A percentile compares a stretch with the other conserved stretches of the same genome.
Conservation (phyloP, 495 filamentous ascomycete species). For the Lineolata rhizophorae region DNA sequence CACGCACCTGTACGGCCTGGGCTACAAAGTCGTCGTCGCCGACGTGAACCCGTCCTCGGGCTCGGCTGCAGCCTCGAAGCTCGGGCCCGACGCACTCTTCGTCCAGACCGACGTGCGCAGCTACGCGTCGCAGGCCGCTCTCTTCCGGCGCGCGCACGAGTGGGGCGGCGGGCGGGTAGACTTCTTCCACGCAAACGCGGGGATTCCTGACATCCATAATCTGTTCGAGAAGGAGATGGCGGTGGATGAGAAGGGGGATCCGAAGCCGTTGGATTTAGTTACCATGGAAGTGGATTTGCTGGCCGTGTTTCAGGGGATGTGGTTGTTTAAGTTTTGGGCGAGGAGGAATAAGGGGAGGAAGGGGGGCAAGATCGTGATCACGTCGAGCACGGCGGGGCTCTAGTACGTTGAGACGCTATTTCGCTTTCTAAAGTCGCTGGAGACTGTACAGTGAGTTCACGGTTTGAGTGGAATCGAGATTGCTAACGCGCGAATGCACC, state of each 20-base stretch:
- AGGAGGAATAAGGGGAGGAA: too few species aligned
- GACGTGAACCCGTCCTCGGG: slow-evolving; percentile 20
- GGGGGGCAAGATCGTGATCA: too few species aligned
- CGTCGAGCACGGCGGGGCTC: too few species aligned
- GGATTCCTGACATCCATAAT: slow-evolving; percentile 19
- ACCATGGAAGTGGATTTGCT: too few species aligned
- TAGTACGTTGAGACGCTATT: too few species aligned
- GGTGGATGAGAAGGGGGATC: too few species aligned
- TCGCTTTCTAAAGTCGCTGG: slow-evolving; percentile 6
- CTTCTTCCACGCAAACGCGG: slow-evolving; percentile 25
- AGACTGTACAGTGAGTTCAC: slow-evolving; percentile 13
- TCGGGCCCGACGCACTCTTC: slow-evolving; percentile 12
- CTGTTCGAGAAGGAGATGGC: slow-evolving; percentile 1
- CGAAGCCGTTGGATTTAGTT: too few species aligned
- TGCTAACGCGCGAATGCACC: too few species aligned
- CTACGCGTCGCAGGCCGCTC: slow-evolving; percentile 18
- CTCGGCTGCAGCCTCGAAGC: slow-evolving; percentile 3
- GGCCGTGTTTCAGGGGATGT: too few species aligned
- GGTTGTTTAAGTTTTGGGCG: too few species aligned
- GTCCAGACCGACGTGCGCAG: slow-evolving; percentile 17
- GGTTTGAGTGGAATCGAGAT: too few species aligned
- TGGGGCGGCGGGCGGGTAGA: slow-evolving; percentile 19
- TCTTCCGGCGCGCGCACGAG: slow-evolving; percentile 20
- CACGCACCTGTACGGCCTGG: too few species aligned
- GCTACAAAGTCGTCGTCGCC: slow-evolving; percentile 19